Evolutionary conservation across 768 basidiomycete genomes (phyloP), one percentile per base, ranked within the genome.

Genomic region (Pulveroboletus sp.): DNA sequence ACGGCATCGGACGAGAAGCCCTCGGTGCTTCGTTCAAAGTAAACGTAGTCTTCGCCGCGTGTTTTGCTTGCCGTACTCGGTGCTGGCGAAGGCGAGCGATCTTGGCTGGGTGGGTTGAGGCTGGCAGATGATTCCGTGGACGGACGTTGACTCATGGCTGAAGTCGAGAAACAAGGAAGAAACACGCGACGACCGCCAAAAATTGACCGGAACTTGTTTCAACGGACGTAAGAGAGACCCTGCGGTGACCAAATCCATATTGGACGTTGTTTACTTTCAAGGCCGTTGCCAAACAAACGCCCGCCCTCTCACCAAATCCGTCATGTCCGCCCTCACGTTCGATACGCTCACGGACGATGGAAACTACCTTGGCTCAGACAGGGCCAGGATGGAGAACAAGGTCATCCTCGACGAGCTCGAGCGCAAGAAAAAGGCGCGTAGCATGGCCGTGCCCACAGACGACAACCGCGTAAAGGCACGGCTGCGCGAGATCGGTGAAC

Each of bases 361-460:
- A 9, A 82, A 81, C 64, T 87, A 86, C 59, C 63, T 81, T 19
- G 83, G 85, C 50, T 78, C 86, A 11, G 88, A 91, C 55, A 72
- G 88, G 35, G 89, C 87, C 48, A 76, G 81, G 57, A 65, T 83
- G 43, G 89, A 90, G 67, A 91, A 93, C 73, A 84, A 87, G 61
- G 86, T 87, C 55, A 82, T 98, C 45, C 76, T 98, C 40, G 90
- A 92, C 63, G 94, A 97, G 69, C 82, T 99, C n/a, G 97, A 99
- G 65, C 81, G 94, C 56, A 97, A 95, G 78, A 97, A 97, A 76
- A 87, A 92, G 61, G 88, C 94, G 12, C 79, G 97, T 55, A 85
- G 77, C 51, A 81, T 97, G 71, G 97, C 94, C 7, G 93, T 98
- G 10, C 97, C 97, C 8, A 99, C 97, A 7, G 95, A 98, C 69